phyloP scores from a whole-genome alignment of 2,329 filamentous ascomycete species.

The Xylariaceae sp. region DNA sequence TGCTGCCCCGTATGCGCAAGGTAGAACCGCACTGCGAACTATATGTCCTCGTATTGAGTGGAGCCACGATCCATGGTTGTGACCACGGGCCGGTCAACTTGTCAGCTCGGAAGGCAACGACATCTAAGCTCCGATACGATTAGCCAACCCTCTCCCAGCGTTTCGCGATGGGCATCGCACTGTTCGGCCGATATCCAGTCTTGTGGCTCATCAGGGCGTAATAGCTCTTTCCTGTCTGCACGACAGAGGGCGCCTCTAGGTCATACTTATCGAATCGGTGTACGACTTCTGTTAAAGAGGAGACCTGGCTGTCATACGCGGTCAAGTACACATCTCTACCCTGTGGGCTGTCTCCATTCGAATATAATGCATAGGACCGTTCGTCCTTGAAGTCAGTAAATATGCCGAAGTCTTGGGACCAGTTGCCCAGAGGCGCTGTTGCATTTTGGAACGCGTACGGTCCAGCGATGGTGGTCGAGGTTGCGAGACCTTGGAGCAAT shows the following conservation, averaged over 20 bases:
- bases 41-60: slow-evolving; percentile 47
- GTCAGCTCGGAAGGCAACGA: slow-evolving; percentile 53
- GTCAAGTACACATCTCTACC: slow-evolving; percentile 56
- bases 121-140: slow-evolving; percentile 29
- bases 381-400: slow-evolving; percentile 59
- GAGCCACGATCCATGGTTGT: slow-evolving; percentile 49
- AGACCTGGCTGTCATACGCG: slow-evolving; percentile 49
- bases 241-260: slow-evolving; percentile 56
- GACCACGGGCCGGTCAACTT: slow-evolving; percentile 49
- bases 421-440: slow-evolving; percentile 54
- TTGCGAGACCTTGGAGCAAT: slow-evolving; percentile 54
- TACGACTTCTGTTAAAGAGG: slow-evolving; percentile 47
- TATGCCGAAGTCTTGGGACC: slow-evolving; percentile 59
- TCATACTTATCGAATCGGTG: slow-evolving; percentile 57
- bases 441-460: slow-evolving; percentile 54
- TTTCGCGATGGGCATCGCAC: slow-evolving; percentile 8
- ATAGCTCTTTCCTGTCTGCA: slow-evolving; percentile 57
- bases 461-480: slow-evolving; percentile 47
- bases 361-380: slow-evolving; percentile 53
- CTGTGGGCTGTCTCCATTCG: slow-evolving; percentile 52
- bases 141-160: background rate
- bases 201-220: slow-evolving; percentile 61
- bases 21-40: slow-evolving; percentile 52
- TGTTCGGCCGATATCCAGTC: slow-evolving; percentile 60
- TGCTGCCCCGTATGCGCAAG: slow-evolving; percentile 43